Percentiles rank a stretch among this genome's conserved stretches.
Conservation (phyloP, 345 rosid species). For the Stellera chamaejasme region DNA sequence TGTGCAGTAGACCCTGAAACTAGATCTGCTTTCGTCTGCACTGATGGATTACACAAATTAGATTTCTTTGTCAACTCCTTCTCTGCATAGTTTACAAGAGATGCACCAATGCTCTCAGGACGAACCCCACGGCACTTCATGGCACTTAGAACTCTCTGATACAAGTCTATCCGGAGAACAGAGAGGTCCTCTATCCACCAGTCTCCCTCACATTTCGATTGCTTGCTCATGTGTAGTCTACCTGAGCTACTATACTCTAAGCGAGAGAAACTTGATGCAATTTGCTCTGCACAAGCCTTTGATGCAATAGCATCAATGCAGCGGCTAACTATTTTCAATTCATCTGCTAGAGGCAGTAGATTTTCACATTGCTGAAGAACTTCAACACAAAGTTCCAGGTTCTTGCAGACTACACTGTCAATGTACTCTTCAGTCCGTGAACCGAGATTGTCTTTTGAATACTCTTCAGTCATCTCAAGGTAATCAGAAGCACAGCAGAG, state of each 20-base stretch:
- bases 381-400: conserved; percentile 78
- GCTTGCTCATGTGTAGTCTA: conserved; percentile 89
- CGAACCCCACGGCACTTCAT: conserved; percentile 97
- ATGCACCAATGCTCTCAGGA: conserved; percentile 90
- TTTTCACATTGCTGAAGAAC: conserved; percentile 84
- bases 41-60: conserved; percentile 48
- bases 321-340: conserved; percentile 62
- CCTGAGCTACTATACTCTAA: conserved; percentile 98
- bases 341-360: conserved; percentile 90
- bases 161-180: conserved; percentile 71
- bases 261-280: conserved; percentile 91
- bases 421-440: conserved; percentile 91
- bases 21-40: conserved; percentile 40
- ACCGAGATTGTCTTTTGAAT: conserved; percentile 74
- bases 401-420: conserved; percentile 77
- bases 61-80: conserved; percentile 82
- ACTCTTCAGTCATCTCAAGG: conserved; percentile 94
- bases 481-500: conserved; percentile 74
- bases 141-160: conserved; percentile 72
- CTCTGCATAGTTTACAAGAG: conserved; percentile 79
- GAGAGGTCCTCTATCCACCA: conserved; percentile 99
- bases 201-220: conserved; percentile 68
- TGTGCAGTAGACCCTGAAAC: conserved; percentile 40
- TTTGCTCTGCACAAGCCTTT: conserved; percentile 85
- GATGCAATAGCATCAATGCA: conserved; percentile 94